These are phyloP conservation scores for Coemansia furcata DNA, from an alignment of 192 early-diverging fungal genomes.

Conservation along the genomic window DNA sequence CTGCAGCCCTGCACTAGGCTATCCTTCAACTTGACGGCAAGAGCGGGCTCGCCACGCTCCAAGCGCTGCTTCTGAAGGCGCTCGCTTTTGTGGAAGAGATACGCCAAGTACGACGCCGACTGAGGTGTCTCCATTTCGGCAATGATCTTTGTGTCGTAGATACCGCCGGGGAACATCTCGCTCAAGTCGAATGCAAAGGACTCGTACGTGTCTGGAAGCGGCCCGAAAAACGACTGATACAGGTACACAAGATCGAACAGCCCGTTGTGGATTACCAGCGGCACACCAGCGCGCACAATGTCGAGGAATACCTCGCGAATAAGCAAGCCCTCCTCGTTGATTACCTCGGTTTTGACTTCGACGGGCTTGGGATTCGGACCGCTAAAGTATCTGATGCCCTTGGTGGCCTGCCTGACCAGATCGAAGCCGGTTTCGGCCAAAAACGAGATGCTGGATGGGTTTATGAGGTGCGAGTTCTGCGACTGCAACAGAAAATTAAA, in stretches of 20 bases:
- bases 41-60: slow-evolving; percentile 22
- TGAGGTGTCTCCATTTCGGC: slow-evolving; percentile 44
- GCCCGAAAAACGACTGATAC: slow-evolving; percentile 84
- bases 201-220: slow-evolving; percentile 66
- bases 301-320: slow-evolving; percentile 61
- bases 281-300: slow-evolving; percentile 53
- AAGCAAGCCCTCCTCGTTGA: slow-evolving; percentile 38
- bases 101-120: slow-evolving; percentile 37
- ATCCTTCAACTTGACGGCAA: slow-evolving; percentile 17
- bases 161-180: slow-evolving; percentile 82
- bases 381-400: slow-evolving; percentile 81
- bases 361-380: slow-evolving; percentile 44
- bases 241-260: slow-evolving; percentile 90
- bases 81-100: slow-evolving; percentile 44
- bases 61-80: slow-evolving; percentile 24
- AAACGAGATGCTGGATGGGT: slow-evolving; percentile 71
- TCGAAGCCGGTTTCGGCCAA: slow-evolving; percentile 84
- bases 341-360: slow-evolving; percentile 19
- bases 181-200: slow-evolving; percentile 74
- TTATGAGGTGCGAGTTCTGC: slow-evolving; percentile 65
- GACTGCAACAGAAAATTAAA: slow-evolving; percentile 54
- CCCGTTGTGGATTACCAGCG: slow-evolving; percentile 92
- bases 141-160: slow-evolving; percentile 92
- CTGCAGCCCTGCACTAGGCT: slow-evolving; percentile 4
- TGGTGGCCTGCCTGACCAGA: slow-evolving; percentile 68